Percentiles rank a stretch among this genome's conserved stretches.
Evolutionary conservation across 495 filamentous ascomycete species (phyloP).

Genomic region (Jackrogersella multiformis): DNA sequence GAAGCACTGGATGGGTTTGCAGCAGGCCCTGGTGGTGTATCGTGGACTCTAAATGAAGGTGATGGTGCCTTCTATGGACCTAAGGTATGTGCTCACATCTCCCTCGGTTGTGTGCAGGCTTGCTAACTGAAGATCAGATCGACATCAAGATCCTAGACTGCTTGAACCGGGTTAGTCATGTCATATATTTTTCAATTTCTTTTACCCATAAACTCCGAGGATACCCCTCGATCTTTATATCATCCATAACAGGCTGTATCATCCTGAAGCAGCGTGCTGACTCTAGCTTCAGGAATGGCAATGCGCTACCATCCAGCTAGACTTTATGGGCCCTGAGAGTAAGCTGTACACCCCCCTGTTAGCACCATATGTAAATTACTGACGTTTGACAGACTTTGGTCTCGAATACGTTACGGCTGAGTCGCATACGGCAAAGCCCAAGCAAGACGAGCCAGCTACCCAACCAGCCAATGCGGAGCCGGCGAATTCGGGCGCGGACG

Average conservation of each 20-base stretch:
- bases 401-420: conserved; percentile 79
- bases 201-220: not conserved
- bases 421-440: conserved; percentile 43
- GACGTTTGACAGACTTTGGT: conserved; percentile 62
- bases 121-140: conserved; percentile 61
- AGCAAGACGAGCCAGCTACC: conserved; percentile 45
- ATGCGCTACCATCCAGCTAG: conserved; percentile 97
- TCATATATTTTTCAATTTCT: not conserved
- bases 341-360: not conserved
- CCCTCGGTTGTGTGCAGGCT: not conserved
- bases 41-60: conserved; percentile 90
- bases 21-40: conserved; percentile 64
- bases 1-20: conserved; percentile 80
- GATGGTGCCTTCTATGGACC: conserved; percentile 98
- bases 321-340: conserved; percentile 71
- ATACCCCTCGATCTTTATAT: no score
- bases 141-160: conserved; percentile 91
- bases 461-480: conserved; percentile 41
- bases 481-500: conserved; percentile 48
- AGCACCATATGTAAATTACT: not conserved
- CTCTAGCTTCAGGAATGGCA: conserved; percentile 69
- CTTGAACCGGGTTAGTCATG: conserved; percentile 54
- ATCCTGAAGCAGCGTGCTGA: conserved; percentile 1
- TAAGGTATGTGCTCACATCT: conserved; percentile 42
- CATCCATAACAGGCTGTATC: no score